Evolutionary conservation across 2,329 filamentous ascomycete species (phyloP), one percentile per base, ranked within the genome.

Genomic region (Aureobasidium leucospermi): DNA sequence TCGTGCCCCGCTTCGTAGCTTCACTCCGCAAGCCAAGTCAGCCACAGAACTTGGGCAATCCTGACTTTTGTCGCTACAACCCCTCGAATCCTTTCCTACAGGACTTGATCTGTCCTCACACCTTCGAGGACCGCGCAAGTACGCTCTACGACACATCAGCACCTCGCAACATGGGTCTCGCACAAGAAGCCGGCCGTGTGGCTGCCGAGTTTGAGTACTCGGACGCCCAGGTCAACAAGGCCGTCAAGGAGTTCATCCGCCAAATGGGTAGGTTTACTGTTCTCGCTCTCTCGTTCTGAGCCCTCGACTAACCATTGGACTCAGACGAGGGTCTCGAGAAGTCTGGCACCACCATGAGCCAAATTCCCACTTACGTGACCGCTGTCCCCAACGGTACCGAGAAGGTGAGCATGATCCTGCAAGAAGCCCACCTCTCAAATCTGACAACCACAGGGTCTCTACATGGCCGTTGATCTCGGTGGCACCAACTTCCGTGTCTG

Each of bases 401-500:
- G 77, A 96, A 96, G 86, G 91, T 93, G 77, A 67, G 67, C 11
- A 11, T 16, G 29, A 29, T 6, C 29, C 28, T 13, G 29, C 38
- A 34, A 23, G 15, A 5, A 16, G 16, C 5, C 41, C 55, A n/a
- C 31, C 19, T 10, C 13, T 15, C 38, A 23, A 9, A 36, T 36
- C 52, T 59, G 39, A 59, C 57, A 29, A 2, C 13, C 13, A 36
- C 23, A 95, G 90, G 94, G 94, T 49, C 80, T 96, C 41, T 99
- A 96, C 76, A 85, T 99, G 70, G 93, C 94, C 41, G 92, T 99
- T 65, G 94, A 99, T 70, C 83, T 99, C n/a, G 94, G 94, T 63
- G 94, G 94, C 68, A 99, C 94, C 65, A 99, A 99, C 78, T 96
- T 97, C 76, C 88, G 94, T 67, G 94, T 99, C 69, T 99, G 94